Conservation (phyloP, 2,329 filamentous ascomycete species). For the Penicillium sp. region DNA sequence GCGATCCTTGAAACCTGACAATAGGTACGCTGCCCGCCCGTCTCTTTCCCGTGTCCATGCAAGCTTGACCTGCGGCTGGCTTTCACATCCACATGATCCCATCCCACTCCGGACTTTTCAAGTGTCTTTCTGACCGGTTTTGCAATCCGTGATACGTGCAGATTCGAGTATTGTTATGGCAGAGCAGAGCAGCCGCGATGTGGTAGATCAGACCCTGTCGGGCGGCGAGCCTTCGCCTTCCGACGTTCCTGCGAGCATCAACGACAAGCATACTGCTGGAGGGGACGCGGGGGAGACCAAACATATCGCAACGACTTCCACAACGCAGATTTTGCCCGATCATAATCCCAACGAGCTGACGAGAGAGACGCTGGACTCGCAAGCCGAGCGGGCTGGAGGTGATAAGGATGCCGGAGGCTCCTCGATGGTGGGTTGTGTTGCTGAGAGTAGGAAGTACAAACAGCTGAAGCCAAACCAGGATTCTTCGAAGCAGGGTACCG, state of each 20-base stretch:
- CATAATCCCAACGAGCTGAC: slow-evolving; percentile 25
- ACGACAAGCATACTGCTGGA: slow-evolving; percentile 53
- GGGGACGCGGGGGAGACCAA: slow-evolving; percentile 46
- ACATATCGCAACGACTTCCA: slow-evolving; percentile 38
- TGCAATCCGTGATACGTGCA: slow-evolving; percentile 33
- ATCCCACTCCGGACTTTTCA: slow-evolving; percentile 19
- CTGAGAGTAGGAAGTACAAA: slow-evolving; percentile 8
- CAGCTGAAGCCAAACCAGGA: slow-evolving; percentile 28
- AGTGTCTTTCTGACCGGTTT: slow-evolving; percentile 34
- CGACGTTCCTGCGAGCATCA: slow-evolving; percentile 63
- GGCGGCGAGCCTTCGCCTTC: slow-evolving; percentile 61
- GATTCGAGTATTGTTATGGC: slow-evolving; percentile 65
- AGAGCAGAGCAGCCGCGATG: slow-evolving; percentile 68
- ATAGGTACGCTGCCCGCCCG: slow-evolving; percentile 36
- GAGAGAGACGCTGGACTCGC: slow-evolving; percentile 16
- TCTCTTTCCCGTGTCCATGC: slow-evolving; percentile 17
- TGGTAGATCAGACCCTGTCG: slow-evolving; percentile 69
- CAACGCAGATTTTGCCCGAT: slow-evolving; percentile 27
- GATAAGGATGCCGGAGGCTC: slow-evolving; percentile 27
- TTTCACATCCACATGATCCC: slow-evolving; percentile 5
- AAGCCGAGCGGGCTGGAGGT: slow-evolving; percentile 21
- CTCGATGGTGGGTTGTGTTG: slow-evolving; percentile 31
- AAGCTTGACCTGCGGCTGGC: slow-evolving; percentile 17
- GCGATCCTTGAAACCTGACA: slow-evolving; percentile 45
- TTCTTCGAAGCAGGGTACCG: slow-evolving; percentile 30